A percentile compares a stretch with the other conserved stretches of the same genome.
Conservation (phyloP, 2,329 filamentous ascomycete species). For the Phoma sp. region DNA sequence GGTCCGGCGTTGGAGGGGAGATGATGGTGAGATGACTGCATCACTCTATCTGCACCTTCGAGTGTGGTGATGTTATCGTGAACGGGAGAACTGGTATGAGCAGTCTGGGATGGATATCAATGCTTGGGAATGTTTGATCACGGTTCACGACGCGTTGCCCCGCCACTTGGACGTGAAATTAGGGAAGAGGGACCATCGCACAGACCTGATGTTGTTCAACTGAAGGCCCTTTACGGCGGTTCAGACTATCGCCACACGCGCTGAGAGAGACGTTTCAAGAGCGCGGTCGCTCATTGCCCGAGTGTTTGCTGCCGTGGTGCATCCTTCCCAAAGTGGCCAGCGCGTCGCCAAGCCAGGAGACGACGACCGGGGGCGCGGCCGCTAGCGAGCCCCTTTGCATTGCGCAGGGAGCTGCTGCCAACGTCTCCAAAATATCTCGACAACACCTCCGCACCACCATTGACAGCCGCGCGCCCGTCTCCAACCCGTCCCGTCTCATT, state of each 20-base stretch:
- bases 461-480: conserved; percentile 29
- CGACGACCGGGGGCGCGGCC: conserved; percentile 38
- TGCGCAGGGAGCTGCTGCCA: conserved; percentile 48
- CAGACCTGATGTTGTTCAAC: too few relatives aligned
- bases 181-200: too few relatives aligned
- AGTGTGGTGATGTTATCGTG: neutral
- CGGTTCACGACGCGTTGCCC: too few relatives aligned
- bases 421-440: conserved; percentile 51
- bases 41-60: neutral
- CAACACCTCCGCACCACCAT: conserved; percentile 43
- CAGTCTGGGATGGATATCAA: too few relatives aligned
- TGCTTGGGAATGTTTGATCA: too few relatives aligned
- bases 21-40: neutral
- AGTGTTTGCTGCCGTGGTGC: conserved; percentile 12
- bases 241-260: too few relatives aligned
- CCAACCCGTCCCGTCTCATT: conserved; percentile 28
- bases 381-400: conserved; percentile 51
- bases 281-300: neutral
- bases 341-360: conserved; percentile 43
- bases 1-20: neutral
- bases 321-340: conserved; percentile 24
- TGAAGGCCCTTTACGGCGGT: too few relatives aligned
- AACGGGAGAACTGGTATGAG: neutral
- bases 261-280: too few relatives aligned
- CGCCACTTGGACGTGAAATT: too few relatives aligned